Base-by-base conservation (phyloP, 805 yeast genomes). In the Candida nanaspora region DNA sequence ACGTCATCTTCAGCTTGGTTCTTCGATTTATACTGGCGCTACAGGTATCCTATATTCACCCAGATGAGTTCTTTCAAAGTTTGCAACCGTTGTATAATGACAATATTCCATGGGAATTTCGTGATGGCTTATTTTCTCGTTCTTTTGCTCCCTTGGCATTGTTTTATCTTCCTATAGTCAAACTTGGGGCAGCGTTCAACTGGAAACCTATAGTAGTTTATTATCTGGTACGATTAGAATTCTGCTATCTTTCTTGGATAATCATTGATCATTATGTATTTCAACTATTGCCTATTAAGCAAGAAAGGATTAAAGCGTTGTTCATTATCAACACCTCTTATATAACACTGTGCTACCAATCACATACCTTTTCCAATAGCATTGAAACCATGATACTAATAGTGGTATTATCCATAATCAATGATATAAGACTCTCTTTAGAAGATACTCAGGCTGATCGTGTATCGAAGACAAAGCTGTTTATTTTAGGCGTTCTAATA, bases 51-150 rank as follows among this genome's bases (percentile, higher is more conserved):
- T 93, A 94, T 56, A 80, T 93, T 37, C 99, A 94, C 50, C 99
- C 99, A 0, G 99, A 93, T 67, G 99, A 93, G 63, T 96, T 89
- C 58, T 86, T 86, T 57, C 99, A 94, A 58, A 76, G 81, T n/a
- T 74, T 94, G 37, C 94, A 88, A 57, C 82, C 83, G 0, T 53
- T 91, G 20, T 69, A 80, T 11, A 56, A 59, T 67, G 61, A 56
- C 62, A 8, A 68, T 13, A 51, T 71, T 1, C 89, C 97, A 0
- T 91, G 98, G 98, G 98, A 91, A 57, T 93, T 86, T 61, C 51
- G 62, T 5, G 66, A 59, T 2, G 51, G 46, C 2, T 26, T 53
- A 27, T 39, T 88, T 1, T 79, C 88, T 3, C 68, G 98, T 43
- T 83, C 95, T 42, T 70, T 73, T 44, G 78, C 76, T 0, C 84